Evolutionary conservation across 257 asterid genomes (phyloP), one percentile per base, ranked within the genome.

Genomic region (Nicotiana sylvestris): DNA sequence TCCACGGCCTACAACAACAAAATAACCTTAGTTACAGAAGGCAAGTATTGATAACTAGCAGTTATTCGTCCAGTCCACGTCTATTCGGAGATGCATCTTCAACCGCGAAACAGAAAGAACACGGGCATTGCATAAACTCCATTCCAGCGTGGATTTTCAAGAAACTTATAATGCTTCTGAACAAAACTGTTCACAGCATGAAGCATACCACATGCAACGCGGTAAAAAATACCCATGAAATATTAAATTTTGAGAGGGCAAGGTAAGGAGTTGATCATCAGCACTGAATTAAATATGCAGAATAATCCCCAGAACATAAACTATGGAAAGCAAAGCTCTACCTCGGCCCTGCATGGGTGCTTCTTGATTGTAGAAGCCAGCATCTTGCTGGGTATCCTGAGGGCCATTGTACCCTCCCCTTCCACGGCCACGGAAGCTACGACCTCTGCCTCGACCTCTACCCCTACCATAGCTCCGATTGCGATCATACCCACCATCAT

Each of bases 381-480:
- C 97, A 69, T 91, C 87, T 81, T 82, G 89, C 81, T 58, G 62
- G 84, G 88, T 93, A 70, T 87, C 84, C 86, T 81, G 98, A 21
- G 90, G 88, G 30, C 94, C 92, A 83, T 88, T 82, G 85, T 90
- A 95, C 21, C 93, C 98, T 82, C 97, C 97, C 82, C 99, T 88
- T 39, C 97, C 96, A 87, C 97, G 93, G 80, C 97, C 94, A 83
- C 94, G 97, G 86, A 85, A 90, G 82, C 64, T 84, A 82, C 92
- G 97, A 81, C 97, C 98, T 86, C 98, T 85, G 53, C 97, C 98
- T 29, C 97, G 91, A 25, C 97, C 95, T 87, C 97, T 88, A 76
- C 98, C 97, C 86, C 99, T 89, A 53, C 91, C 83, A 72, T 85
- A 92, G 66, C 90, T 89, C 33, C 88, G 90, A 70, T 87, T 89